Base-by-base conservation (phyloP, 305 asterid species). In the Nicotiana rustica region DNA sequence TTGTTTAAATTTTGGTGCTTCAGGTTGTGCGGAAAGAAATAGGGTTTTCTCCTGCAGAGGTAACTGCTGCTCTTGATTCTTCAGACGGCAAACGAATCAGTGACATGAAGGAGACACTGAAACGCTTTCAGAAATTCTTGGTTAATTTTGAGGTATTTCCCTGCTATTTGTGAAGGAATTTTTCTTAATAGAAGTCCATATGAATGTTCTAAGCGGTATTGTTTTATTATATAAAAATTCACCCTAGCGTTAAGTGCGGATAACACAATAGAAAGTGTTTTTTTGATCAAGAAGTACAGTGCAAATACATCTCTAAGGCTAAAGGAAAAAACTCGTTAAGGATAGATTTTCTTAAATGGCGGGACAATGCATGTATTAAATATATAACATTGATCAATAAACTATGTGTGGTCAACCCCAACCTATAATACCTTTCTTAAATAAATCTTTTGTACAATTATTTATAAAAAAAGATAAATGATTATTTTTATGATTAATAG, bases 11-110 rank as follows among this genome's bases (percentile, higher is more conserved):
- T 78, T 82, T 60, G 81, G 69, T 65, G 35, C 84, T 84, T 77
- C 88, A 95, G 99, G 91, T 92, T 82, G 95, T 96, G 76, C 92
- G 85, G 82, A 86, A 86, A 44, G 70, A 29, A 83, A 87, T 94
- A 78, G 97, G 97, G 14, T 88, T 86, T 88, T 88, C 98, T 79
- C 95, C 97, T 68, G 88, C 83, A 80, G 97, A 93, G 85, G 97
- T 94, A 59, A 88, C 92, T 49, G 57, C 77, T 77, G 97, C 97
- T 83, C 86, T 90, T 70, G 79, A 82, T 81, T 90, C 93, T 84
- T 80, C 92, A 57, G 97, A 91, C 21, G 65, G 61, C 67, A 84
- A 86, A 80, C 85, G 64, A 73, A 89, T 67, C 68, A 83, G 57
- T 71, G 83, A 77, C 82, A 94, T 90, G 89, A 92, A 84, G 91